Evolutionary conservation across 2,329 filamentous ascomycete genomes (phyloP).

Genomic region (Clarireedia homoeocarpa): DNA sequence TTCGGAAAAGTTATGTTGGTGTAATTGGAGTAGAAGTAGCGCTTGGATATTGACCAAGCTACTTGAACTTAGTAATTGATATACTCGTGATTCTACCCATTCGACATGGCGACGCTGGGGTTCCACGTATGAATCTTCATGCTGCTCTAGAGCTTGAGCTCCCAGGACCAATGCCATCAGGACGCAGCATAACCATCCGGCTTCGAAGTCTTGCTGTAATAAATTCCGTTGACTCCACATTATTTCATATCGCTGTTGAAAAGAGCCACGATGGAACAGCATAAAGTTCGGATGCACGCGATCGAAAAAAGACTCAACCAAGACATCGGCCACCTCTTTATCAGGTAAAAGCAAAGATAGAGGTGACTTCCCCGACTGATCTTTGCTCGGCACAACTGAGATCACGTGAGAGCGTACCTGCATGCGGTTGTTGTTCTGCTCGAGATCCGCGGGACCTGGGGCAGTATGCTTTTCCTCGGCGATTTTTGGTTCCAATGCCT

Average conservation of each 20-base stretch:
- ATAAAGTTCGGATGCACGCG: constrained; percentile 33
- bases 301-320: constrained; percentile 34
- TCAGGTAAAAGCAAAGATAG: constrained; percentile 28
- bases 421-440: background rate
- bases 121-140: constrained; percentile 26
- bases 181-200: constrained; percentile 35
- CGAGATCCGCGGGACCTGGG: constrained; percentile 2
- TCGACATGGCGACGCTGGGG: constrained; percentile 30
- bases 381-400: background rate
- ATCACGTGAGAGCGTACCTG: background rate
- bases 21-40: constrained; percentile 34
- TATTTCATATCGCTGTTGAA: constrained; percentile 32
- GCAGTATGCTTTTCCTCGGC: constrained; percentile 16
- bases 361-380: constrained; percentile 15
- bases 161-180: constrained; percentile 31
- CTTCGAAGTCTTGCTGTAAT: constrained; percentile 30
- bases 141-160: constrained; percentile 31
- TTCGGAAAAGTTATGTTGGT: constrained; percentile 36
- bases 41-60: constrained; percentile 36
- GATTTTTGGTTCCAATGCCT: constrained; percentile 25
- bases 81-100: constrained; percentile 30
- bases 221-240: constrained; percentile 28
- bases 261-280: constrained; percentile 34
- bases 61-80: constrained; percentile 31
- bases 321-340: constrained; percentile 31